Base-by-base conservation (phyloP, 257 asterid genomes). In the Solanum chmielewskii region DNA sequence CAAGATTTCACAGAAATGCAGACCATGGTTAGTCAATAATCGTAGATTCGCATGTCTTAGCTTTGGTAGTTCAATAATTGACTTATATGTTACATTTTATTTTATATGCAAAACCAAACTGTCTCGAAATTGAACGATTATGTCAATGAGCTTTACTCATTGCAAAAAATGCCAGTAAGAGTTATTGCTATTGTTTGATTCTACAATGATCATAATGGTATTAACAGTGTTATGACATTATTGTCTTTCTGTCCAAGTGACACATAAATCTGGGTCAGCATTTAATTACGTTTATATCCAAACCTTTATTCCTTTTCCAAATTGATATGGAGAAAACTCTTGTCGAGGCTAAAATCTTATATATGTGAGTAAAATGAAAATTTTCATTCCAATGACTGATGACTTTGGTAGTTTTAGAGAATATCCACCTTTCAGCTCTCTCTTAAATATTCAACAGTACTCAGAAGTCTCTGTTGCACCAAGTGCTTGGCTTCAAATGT, bases 1-100 rank as follows among this genome's bases (percentile, higher is more conserved):
- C 98, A 97, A 88, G 99, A 97, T 89, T 97, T 96, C 92, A 88
- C 97, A 76, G 99, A 95, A 14, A 97, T 97, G 91, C 93, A 96
- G 27, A 91, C 95, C 78, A 93, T 95, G 84, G 99, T 97, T 90
- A 95, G 98, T 89, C 86, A 83, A 23, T 88, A 66, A 86, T 77
- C n/a, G 56, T 44, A 86, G 27, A 13, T 60, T 41, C 69, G 68
- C 87, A 88, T 87, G 81, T 56, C 73, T 83, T 73, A 29, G 35
- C 20, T 86, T 84, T 89, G 82, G 60, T 37, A 60, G 76, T 77
- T 85, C 82, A 73, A 37, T 71, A 77, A 45, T 71, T 74, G 87
- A 85, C 33, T 31, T 31, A 3, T 33, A 1, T 33, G 35, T 33
- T 33, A 33, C 1, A 33, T 33, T 33, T 33, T 33, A 3, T 33